A percentile compares a stretch with the other conserved stretches of the same genome.
Evolutionary conservation across 2,329 filamentous ascomycete species (phyloP).

Genomic region (Paramyrothecium roridum): DNA sequence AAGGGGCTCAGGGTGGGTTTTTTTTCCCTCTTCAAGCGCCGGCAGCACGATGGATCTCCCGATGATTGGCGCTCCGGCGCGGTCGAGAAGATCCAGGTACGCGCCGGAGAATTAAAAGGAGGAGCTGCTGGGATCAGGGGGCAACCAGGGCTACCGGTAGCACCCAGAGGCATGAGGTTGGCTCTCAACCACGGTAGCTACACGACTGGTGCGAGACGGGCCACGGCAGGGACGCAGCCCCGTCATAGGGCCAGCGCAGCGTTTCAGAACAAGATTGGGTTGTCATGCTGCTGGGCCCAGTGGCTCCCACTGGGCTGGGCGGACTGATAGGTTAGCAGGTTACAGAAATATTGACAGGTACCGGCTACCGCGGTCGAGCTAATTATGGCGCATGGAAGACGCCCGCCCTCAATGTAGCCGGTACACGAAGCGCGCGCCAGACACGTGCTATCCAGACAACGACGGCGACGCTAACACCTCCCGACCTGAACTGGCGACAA

Average conservation of each 20-base stretch:
- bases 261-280: slow-evolving; percentile 23
- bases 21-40: neutral
- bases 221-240: neutral
- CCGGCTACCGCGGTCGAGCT: neutral
- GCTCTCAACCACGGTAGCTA: neutral
- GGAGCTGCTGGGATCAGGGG: neutral
- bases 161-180: too few relatives aligned
- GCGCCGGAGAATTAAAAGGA: neutral
- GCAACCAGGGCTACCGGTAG: neutral
- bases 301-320: too few relatives aligned
- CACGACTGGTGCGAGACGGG: neutral
- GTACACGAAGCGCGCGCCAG: too few relatives aligned
- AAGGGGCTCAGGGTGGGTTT: neutral
- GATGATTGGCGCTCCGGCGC: neutral
- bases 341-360: neutral
- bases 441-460: too few relatives aligned
- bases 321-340: neutral
- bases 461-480: neutral
- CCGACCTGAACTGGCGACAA: neutral
- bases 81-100: neutral
- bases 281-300: slow-evolving; percentile 14
- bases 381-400: neutral
- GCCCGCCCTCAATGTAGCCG: too few relatives aligned
- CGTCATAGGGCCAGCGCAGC: slow-evolving; percentile 18
- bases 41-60: neutral